Base-by-base conservation (phyloP, 768 basidiomycete species). In the Nidularia pulvinata region DNA sequence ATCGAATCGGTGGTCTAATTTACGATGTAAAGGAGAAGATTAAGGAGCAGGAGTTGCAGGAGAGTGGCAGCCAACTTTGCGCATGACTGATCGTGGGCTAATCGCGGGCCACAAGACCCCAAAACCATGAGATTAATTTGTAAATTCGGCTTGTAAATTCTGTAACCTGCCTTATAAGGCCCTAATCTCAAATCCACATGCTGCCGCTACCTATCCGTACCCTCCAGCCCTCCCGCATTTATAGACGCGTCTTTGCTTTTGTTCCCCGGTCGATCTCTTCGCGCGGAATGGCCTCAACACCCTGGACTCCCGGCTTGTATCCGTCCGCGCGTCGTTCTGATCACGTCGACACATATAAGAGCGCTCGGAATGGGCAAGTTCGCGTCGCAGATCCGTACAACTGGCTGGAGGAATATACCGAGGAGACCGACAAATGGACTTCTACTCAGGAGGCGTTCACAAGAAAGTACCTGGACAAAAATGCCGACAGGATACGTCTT, bases 261-360 rank as follows among this genome's bases (percentile, higher is more conserved):
- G 36, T 67, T 52, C 59, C 58, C 55, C 65, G 65, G 46, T 57
- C 49, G n/a, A 52, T 62, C 13, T 62, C 63, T 43, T 57, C 63
- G 35, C 55, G 56, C 51, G 66, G 57, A 4, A 73, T 79, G 73
- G 47, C 72, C 7, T 63, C 73, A 13, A 78, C 77, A 6, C 65
- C 73, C 6, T 90, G 86, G 85, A 70, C 60, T 10, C 74, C 84
- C 16, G 77, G 82, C 58, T 63, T 63, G 30, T 93, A 93, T 63
- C 92, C 92, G 0, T 49, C 66, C 6, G 78, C 88, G 30, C 83
- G 81, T 51, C 82, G 89, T 49, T 83, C 81, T 6, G 83, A 88
- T 61, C 82, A 86, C 61, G 70, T 84, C 47, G 87, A 91, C 65
- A 65, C 77, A 34, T 93, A 89, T 72, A 79, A 85, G 65, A 88